Percentiles rank a stretch among this genome's conserved stretches.
phyloP scores from a whole-genome alignment of 129 eudicot species.

The Tagetes patula region DNA sequence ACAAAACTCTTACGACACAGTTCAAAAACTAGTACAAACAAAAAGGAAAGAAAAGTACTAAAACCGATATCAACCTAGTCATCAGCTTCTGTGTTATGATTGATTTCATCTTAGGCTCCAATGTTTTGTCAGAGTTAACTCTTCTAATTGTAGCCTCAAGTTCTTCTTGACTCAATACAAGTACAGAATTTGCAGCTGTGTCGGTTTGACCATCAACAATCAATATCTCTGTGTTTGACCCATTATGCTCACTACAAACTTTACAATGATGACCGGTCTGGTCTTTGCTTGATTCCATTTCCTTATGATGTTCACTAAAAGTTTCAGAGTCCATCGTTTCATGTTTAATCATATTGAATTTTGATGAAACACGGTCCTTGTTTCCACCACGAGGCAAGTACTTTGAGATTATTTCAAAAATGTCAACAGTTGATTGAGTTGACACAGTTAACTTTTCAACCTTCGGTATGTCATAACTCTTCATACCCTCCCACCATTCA shows the following conservation, averaged over 20 bases:
- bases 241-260: slow-evolving; percentile 36
- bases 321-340: slow-evolving; percentile 21
- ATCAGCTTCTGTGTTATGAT: slow-evolving; percentile 64
- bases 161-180: slow-evolving; percentile 60
- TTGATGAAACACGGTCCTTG: slow-evolving; percentile 1
- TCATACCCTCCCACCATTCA: slow-evolving; percentile 95
- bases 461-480: slow-evolving; percentile 32
- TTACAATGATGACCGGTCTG: slow-evolving; percentile 26
- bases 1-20: background rate
- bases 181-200: slow-evolving; percentile 25
- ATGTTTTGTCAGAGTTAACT: slow-evolving; percentile 57
- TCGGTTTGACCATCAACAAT: slow-evolving; percentile 33
- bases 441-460: slow-evolving; percentile 42
- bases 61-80: slow-evolving; percentile 50
- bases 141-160: slow-evolving; percentile 74
- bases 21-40: slow-evolving; percentile 10
- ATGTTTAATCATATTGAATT: slow-evolving; percentile 13
- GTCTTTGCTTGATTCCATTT: slow-evolving; percentile 30
- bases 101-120: slow-evolving; percentile 61
- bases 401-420: slow-evolving; percentile 47
- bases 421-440: slow-evolving; percentile 43
- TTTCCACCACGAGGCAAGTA: slow-evolving; percentile 39
- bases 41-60: slow-evolving; percentile 3
- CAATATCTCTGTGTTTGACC: slow-evolving; percentile 30
- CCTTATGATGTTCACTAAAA: slow-evolving; percentile 20